phyloP scores from a whole-genome alignment of 2,329 filamentous ascomycete genomes.

The Rosellinia necatrix region DNA sequence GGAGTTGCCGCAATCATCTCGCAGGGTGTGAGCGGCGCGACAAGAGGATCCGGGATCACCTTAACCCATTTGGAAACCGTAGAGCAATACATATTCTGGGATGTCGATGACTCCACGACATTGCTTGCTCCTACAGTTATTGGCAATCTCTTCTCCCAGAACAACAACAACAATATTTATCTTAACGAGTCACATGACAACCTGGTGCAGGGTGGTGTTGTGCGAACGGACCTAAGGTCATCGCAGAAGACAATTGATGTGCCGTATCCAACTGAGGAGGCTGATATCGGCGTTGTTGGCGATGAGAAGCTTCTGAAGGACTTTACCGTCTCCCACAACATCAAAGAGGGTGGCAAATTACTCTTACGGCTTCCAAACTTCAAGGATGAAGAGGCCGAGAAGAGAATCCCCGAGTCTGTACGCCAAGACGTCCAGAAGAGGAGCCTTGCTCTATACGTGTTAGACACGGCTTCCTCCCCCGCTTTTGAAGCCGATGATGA shows the following conservation, averaged over 20 bases:
- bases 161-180: constrained; percentile 66
- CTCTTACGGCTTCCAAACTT: constrained; percentile 77
- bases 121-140: constrained; percentile 66
- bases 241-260: constrained; percentile 84
- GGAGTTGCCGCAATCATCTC: constrained; percentile 57
- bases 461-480: constrained; percentile 73
- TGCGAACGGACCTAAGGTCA: constrained; percentile 83
- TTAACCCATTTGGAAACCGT: constrained; percentile 57
- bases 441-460: constrained; percentile 70
- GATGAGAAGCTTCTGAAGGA: constrained; percentile 80
- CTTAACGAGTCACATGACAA: constrained; percentile 67
- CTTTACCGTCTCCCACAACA: constrained; percentile 71
- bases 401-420: constrained; percentile 73
- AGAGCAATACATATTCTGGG: constrained; percentile 93
- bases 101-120: constrained; percentile 75
- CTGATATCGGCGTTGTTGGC: constrained; percentile 79
- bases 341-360: constrained; percentile 73
- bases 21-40: constrained; percentile 56
- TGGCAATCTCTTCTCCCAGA: constrained; percentile 69
- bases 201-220: constrained; percentile 74
- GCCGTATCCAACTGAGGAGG: constrained; percentile 78
- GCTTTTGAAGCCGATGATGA: constrained; percentile 68
- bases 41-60: constrained; percentile 52
- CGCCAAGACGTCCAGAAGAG: constrained; percentile 74
- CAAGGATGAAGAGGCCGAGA: constrained; percentile 89